phyloP scores from a whole-genome alignment of 305 asterid genomes.

The Nicotiana rustica region DNA sequence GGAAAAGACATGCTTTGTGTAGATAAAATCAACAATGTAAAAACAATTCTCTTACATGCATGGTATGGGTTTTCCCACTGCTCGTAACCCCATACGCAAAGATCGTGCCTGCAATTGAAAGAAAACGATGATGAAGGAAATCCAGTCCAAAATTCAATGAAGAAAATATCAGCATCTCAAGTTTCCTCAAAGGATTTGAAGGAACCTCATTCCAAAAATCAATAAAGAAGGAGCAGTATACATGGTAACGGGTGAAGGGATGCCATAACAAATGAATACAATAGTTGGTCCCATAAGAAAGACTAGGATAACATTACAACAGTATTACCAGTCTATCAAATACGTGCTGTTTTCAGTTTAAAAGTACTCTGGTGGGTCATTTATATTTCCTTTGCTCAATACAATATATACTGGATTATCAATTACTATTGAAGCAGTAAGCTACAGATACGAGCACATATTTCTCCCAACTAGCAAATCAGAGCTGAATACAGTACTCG shows the following conservation, averaged over 20 bases:
- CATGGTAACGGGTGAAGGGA: conserved; percentile 4
- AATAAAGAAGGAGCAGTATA: conserved; percentile 5
- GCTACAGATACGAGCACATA: conserved; percentile 1
- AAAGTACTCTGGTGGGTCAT: not conserved
- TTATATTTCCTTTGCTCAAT: conserved; percentile 8
- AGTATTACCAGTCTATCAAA: not conserved
- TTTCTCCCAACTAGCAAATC: not conserved
- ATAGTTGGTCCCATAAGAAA: conserved; percentile 5
- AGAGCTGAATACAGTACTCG: not conserved
- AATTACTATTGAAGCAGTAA: conserved; percentile 22
- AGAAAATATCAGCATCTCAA: not conserved
- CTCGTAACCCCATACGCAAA: conserved; percentile 99
- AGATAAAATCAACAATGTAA: conserved; percentile 27
- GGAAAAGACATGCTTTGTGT: conserved; percentile 1
- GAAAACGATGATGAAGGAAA: conserved; percentile 6
- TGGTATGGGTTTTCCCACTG: conserved; percentile 99
- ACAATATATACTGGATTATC: not conserved
- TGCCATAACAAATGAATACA: conserved; percentile 18
- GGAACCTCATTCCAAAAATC: conserved; percentile 16
- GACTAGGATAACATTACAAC: not conserved
- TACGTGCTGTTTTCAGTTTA: not conserved
- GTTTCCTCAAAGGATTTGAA: conserved; percentile 3
- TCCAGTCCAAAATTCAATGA: too few species aligned
- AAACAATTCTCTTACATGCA: conserved; percentile 80
- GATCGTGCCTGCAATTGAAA: conserved; percentile 73